Evolutionary conservation across 495 filamentous ascomycete species (phyloP).

Genomic region (Aspergillus avenaceus): DNA sequence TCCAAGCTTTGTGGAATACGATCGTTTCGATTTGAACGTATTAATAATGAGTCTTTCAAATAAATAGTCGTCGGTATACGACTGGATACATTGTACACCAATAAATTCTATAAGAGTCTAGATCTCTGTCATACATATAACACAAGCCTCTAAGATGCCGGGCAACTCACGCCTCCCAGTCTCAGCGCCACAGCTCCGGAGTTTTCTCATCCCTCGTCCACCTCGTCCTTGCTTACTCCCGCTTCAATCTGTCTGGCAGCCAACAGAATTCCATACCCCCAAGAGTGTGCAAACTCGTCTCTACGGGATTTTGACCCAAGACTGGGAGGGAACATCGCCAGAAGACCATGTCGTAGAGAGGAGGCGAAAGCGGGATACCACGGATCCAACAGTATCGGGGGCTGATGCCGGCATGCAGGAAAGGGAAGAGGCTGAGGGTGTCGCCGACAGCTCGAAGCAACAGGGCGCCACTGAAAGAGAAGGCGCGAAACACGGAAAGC

Average conservation of each 20-base stretch:
- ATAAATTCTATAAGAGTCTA: background rate
- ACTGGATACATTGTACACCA: background rate
- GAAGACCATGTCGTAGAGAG: constrained; percentile 35
- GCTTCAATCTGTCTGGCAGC: constrained; percentile 15
- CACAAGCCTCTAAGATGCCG: constrained; percentile 7
- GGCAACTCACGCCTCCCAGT: constrained; percentile 9
- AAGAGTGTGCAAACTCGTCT: constrained; percentile 12
- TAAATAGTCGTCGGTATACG: too few relatives aligned
- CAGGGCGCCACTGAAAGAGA: constrained; percentile 43
- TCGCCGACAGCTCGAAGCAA: constrained; percentile 35
- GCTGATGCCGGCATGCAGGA: constrained; percentile 36
- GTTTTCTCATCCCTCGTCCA: constrained; percentile 7
- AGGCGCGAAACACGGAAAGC: constrained; percentile 35
- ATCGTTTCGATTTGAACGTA: too few relatives aligned
- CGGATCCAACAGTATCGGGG: constrained; percentile 33
- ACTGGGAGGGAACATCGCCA: constrained; percentile 33
- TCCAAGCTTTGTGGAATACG: background rate
- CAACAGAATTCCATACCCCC: constrained; percentile 3
- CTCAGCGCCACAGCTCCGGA: constrained; percentile 3
- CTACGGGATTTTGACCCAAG: constrained; percentile 18
- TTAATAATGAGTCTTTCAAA: too few relatives aligned
- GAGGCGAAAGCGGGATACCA: constrained; percentile 37
- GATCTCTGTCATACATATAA: background rate
- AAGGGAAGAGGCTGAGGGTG: constrained; percentile 26
- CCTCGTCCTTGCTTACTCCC: constrained; percentile 10